Percentiles rank a stretch among this genome's conserved stretches.
Evolutionary conservation across 2,329 filamentous ascomycete species (phyloP).

Genomic region (Trichoderma pleuroti): DNA sequence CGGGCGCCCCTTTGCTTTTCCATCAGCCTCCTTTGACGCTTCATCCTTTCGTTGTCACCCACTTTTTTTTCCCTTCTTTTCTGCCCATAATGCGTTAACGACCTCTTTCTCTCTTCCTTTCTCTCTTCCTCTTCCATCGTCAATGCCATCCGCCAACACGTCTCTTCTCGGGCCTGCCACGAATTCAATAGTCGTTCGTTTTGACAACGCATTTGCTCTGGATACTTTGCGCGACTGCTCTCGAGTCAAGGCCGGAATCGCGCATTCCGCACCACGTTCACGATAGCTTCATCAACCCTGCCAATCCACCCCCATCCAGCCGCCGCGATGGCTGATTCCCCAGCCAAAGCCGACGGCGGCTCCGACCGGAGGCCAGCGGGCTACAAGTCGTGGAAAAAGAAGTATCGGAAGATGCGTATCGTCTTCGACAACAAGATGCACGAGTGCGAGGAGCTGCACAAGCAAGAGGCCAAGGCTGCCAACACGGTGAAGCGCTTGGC

Average conservation of each 20-base stretch:
- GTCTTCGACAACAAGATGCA: constrained; percentile 74
- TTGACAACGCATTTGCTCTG: background rate
- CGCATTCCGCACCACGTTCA: constrained; percentile 11
- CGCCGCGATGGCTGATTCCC: constrained; percentile 32
- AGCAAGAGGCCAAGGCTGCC: constrained; percentile 74
- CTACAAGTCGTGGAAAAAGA: constrained; percentile 79
- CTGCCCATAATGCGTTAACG: background rate
- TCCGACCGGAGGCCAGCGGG: constrained; percentile 42
- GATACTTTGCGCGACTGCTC: background rate
- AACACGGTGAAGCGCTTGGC: constrained; percentile 79
- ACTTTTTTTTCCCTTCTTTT: background rate
- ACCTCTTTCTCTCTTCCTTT: background rate
- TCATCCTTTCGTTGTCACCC: constrained; percentile 5
- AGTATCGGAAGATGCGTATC: constrained; percentile 88
- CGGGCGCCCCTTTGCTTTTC: constrained; percentile 13
- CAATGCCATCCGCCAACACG: constrained; percentile 6
- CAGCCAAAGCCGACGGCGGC: constrained; percentile 45
- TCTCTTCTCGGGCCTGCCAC: background rate
- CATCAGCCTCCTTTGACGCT: constrained; percentile 17
- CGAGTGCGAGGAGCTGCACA: constrained; percentile 77
- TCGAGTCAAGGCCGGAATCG: background rate
- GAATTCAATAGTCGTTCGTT: background rate
- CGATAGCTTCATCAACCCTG: constrained; percentile 11
- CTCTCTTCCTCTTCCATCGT: background rate
- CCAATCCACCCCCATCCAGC: constrained; percentile 14